A percentile compares a stretch with the other conserved stretches of the same genome.
These are phyloP conservation scores for Dioscorea alata DNA, from an alignment of 106 monocot genomes.

Conservation along the genomic window DNA sequence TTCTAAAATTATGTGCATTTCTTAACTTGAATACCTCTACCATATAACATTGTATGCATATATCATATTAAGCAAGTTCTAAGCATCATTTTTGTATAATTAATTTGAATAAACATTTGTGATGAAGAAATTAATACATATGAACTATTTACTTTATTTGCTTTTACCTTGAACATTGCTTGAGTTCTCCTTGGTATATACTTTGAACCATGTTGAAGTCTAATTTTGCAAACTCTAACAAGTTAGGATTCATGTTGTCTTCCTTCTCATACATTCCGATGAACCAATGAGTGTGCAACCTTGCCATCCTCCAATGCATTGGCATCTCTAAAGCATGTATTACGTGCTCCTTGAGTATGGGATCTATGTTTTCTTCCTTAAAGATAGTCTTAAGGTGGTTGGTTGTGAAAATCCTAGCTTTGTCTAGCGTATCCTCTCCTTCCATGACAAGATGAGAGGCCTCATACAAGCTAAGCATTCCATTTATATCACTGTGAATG, in stretches of 20 bases:
- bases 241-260: constrained; percentile 9
- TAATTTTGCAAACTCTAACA: constrained; percentile 50
- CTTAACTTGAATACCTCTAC: no score
- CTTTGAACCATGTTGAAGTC: constrained; percentile 47
- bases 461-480: constrained; percentile 32
- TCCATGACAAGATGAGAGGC: constrained; percentile 22
- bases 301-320: constrained; percentile 36
- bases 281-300: constrained; percentile 34
- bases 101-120: no score
- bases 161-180: constrained; percentile 25
- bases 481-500: background rate
- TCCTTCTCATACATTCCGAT: constrained; percentile 28
- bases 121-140: no score
- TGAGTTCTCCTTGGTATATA: constrained; percentile 30
- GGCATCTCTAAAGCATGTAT: constrained; percentile 45
- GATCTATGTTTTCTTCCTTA: background rate
- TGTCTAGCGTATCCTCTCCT: constrained; percentile 27
- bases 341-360: constrained; percentile 17
- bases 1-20: no score
- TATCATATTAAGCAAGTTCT: no score
- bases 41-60: no score
- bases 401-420: constrained; percentile 11
- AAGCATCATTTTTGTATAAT: no score
- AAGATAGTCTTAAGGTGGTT: background rate
- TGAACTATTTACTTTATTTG: no score